Conservation (phyloP, 2,329 filamentous ascomycete species). For the Verticillium albo-atrum region DNA sequence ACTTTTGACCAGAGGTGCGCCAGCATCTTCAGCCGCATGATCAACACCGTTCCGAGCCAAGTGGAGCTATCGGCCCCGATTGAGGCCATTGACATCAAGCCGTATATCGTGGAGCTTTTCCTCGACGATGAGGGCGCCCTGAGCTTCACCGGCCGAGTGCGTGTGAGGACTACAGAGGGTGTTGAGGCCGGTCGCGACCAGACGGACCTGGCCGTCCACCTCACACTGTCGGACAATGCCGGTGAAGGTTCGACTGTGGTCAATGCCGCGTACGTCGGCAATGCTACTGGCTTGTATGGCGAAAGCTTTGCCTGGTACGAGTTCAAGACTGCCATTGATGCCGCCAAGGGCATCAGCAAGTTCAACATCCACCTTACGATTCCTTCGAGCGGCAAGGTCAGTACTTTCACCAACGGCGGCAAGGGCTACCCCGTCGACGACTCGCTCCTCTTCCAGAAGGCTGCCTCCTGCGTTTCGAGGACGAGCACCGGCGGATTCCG, state of each 20-base stretch:
- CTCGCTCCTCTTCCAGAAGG: slow-evolving; percentile 18
- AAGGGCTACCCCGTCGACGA: slow-evolving; percentile 22
- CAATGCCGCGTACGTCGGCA: slow-evolving; percentile 14
- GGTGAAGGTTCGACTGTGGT: slow-evolving; percentile 6
- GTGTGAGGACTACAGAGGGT: slow-evolving; percentile 14
- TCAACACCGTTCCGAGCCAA: slow-evolving; percentile 25
- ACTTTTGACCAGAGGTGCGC: slow-evolving; percentile 30
- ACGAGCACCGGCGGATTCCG: slow-evolving; percentile 7
- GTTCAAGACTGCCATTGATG: slow-evolving; percentile 19
- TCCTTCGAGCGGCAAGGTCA: slow-evolving; percentile 17
- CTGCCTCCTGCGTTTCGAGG: slow-evolving; percentile 18
- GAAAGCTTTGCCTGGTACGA: slow-evolving; percentile 24
- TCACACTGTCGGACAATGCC: slow-evolving; percentile 9
- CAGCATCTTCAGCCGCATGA: slow-evolving; percentile 25
- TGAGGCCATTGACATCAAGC: slow-evolving; percentile 24
- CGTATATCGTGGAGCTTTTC: slow-evolving; percentile 21
- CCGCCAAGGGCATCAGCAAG: slow-evolving; percentile 21
- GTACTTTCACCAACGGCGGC: slow-evolving; percentile 18
- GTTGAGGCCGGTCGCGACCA: slow-evolving; percentile 5
- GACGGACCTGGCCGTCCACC: slow-evolving; percentile 11
- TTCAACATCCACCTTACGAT: slow-evolving; percentile 23
- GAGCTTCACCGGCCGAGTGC: slow-evolving; percentile 19
- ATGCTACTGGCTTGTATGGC: slow-evolving; percentile 15
- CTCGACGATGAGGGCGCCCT: slow-evolving; percentile 19
- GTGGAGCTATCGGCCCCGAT: slow-evolving; percentile 24